These are phyloP conservation scores for Apostasia shenzhenica DNA, from an alignment of 106 monocot species.

Conservation along the genomic window DNA sequence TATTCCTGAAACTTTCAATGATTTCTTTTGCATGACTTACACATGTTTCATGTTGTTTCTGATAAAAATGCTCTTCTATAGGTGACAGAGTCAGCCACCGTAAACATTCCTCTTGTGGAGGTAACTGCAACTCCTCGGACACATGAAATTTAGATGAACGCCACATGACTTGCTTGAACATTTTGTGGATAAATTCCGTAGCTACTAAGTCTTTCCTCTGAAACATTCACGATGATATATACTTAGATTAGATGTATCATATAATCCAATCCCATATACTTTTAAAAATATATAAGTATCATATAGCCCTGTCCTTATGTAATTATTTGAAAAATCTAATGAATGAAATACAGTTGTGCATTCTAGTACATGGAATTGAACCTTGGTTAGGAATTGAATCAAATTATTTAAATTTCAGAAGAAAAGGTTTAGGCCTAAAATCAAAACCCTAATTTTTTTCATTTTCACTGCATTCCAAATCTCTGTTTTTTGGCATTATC, in stretches of 20 bases:
- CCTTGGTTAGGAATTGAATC: no score
- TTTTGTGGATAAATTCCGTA: constrained; percentile 69
- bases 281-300: no score
- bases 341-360: no score
- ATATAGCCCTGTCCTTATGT: no score
- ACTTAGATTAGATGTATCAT: neutral
- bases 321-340: no score
- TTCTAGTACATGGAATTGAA: no score
- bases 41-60: constrained; percentile 90
- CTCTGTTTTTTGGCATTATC: no score
- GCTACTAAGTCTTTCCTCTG: constrained; percentile 64
- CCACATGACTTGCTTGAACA: constrained; percentile 93
- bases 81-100: constrained; percentile 81
- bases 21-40: constrained; percentile 65
- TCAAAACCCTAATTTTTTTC: no score
- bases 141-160: constrained; percentile 94
- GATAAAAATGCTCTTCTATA: constrained; percentile 96
- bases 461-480: no score
- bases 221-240: constrained; percentile 15
- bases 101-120: constrained; percentile 71
- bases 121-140: constrained; percentile 76
- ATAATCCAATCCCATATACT: no score
- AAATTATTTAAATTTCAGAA: no score
- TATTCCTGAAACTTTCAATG: constrained; percentile 53
- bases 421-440: no score